phyloP scores from a whole-genome alignment of 371 early-diverging fungal species.

The Chytridiales sp. region DNA sequence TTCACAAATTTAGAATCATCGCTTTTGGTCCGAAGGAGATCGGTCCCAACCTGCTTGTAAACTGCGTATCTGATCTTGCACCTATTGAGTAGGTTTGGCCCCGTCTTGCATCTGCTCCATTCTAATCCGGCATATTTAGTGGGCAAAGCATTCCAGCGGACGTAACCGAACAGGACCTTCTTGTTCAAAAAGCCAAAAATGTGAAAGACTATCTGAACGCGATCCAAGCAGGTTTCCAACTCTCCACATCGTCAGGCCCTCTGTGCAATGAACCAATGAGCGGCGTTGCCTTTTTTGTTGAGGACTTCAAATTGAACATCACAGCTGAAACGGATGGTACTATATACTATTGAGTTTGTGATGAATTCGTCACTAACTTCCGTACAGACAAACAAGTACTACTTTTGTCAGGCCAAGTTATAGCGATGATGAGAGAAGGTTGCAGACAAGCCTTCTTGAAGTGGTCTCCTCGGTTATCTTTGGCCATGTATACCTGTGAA shows the following conservation, averaged over 20 bases:
- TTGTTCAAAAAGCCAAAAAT: not conserved
- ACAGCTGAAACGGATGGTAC: slow-evolving; percentile 28
- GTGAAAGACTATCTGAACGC: slow-evolving; percentile 34
- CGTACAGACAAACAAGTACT: slow-evolving; percentile 24
- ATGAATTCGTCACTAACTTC: not conserved
- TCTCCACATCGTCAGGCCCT: slow-evolving; percentile 88
- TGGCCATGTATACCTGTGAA: slow-evolving; percentile 95
- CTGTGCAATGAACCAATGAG: slow-evolving; percentile 91
- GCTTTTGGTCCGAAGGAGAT: slow-evolving; percentile 66
- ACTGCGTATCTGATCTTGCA: slow-evolving; percentile 49
- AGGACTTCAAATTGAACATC: slow-evolving; percentile 57
- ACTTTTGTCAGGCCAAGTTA: slow-evolving; percentile 73
- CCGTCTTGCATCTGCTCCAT: not conserved
- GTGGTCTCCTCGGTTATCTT: slow-evolving; percentile 90
- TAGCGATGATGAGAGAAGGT: slow-evolving; percentile 82
- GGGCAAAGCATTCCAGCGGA: too few species aligned
- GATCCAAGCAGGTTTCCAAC: slow-evolving; percentile 91
- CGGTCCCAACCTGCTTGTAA: slow-evolving; percentile 90
- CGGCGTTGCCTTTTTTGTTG: slow-evolving; percentile 85
- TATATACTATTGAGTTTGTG: not conserved
- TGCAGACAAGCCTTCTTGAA: slow-evolving; percentile 80
- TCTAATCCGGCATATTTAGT: slow-evolving; percentile 10
- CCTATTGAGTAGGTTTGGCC: not conserved
- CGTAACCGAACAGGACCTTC: not conserved
- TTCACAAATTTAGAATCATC: slow-evolving; percentile 29